Evolutionary conservation across 306 rosid species (phyloP), one percentile per base, ranked within the genome.

Genomic region (Prunus fruticosa): DNA sequence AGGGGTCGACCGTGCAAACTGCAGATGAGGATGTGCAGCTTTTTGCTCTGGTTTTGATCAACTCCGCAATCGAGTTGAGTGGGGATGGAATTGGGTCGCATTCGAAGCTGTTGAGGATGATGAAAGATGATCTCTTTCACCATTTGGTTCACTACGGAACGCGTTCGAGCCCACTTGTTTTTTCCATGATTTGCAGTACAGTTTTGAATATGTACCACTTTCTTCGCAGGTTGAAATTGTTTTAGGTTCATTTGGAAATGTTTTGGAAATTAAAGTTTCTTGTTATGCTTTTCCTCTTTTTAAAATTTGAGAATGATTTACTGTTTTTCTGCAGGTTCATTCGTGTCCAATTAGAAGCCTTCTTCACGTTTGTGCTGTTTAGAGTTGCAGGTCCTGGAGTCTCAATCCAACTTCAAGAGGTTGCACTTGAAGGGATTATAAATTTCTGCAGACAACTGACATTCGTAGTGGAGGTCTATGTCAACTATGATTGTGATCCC

Each of bases 141-240:
- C 99, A 95, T 84, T 84, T 95, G 87, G 90, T 95, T 69, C 86
- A 92, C 64, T 92, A 90, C 52, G 99, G 97, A 2, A 77, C 89
- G 6, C 67, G 91, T 83, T 88, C 96, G 0, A 92, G 87, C 79
- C 89, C 97, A 1, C 88, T 89, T 74, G 92, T 95, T 45, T 75
- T 95, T 32, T 92, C 99, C 80, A 92, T 95, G 97, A 92, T 92
- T 73, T 95, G 96, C 89, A 88, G 97, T 82, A 89, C 99, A 0
- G 97, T 95, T 50, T 83, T 92, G 92, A 95, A 92, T 67, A 60
- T 82, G 69, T 92, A 89, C 70, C 89, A 89, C 90, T 95, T 90
- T 86, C 87, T 95, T 25, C 77, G 93, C 75, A 90, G 97, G 98
- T 93, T 38, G 74, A 66, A 32, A 8, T 58, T 53, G 43, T 38